Percentiles rank a stretch among this genome's conserved stretches.
These are phyloP conservation scores for Penicillium sp. DNA, from an alignment of 2,329 filamentous ascomycete species.

Conservation along the genomic window DNA sequence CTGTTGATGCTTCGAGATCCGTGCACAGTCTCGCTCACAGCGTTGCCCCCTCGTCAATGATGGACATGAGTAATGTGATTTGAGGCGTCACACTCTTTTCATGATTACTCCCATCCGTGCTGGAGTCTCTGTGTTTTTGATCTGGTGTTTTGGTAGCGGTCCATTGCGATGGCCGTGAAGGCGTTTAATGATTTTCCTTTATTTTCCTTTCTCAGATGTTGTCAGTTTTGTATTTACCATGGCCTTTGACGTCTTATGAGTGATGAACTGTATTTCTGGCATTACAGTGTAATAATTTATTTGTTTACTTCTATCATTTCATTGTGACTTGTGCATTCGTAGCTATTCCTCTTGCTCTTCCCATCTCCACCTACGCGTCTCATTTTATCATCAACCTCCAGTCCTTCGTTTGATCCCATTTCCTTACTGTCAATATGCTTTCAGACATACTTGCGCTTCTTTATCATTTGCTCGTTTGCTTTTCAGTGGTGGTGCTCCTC, in stretches of 20 bases:
- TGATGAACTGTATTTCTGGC: slow-evolving; percentile 30
- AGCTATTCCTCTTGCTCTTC: no score
- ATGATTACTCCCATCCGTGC: slow-evolving; percentile 13
- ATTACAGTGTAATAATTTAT: slow-evolving; percentile 25
- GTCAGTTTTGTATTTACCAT: slow-evolving; percentile 28
- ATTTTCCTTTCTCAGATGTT: slow-evolving; percentile 16
- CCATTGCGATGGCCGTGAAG: slow-evolving; percentile 8
- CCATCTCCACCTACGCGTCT: no score
- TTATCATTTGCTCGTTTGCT: no score
- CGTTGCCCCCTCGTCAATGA: slow-evolving; percentile 44
- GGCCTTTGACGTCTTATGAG: slow-evolving; percentile 31
- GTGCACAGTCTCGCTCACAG: slow-evolving; percentile 47
- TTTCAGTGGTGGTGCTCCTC: no score
- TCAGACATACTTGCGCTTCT: no score
- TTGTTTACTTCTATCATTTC: not conserved
- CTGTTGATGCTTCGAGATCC: slow-evolving; percentile 41
- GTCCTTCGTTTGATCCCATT: no score
- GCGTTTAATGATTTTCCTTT: slow-evolving; percentile 14
- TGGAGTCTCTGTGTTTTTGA: slow-evolving; percentile 5
- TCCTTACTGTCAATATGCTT: no score
- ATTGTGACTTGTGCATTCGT: no score
- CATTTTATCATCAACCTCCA: no score
- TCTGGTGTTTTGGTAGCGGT: slow-evolving; percentile 12
- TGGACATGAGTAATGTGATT: slow-evolving; percentile 48
- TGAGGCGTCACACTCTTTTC: slow-evolving; percentile 45